phyloP scores from a whole-genome alignment of 441 rosid species.

The Euphorbia schlechtendalii region DNA sequence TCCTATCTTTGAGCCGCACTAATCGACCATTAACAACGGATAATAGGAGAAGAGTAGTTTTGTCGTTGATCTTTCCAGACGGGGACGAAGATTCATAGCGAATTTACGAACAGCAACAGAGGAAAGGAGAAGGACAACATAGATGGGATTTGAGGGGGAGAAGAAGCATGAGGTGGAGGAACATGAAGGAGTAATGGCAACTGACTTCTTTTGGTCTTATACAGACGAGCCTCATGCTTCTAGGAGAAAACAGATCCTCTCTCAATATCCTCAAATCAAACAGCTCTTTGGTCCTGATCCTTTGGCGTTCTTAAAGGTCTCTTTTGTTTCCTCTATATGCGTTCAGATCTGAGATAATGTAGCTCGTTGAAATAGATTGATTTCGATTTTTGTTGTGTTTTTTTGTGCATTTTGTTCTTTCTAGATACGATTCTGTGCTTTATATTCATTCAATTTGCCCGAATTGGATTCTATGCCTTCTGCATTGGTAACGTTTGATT shows the following conservation, averaged over 20 bases:
- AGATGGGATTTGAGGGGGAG: conserved; percentile 34
- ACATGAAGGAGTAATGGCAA: conserved; percentile 54
- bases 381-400: not conserved
- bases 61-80: not conserved
- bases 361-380: not conserved
- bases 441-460: not conserved
- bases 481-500: not conserved
- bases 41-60: not conserved
- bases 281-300: too few species aligned
- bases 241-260: too few species aligned
- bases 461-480: not conserved
- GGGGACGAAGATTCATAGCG: not conserved
- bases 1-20: conserved; percentile 5
- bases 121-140: conserved; percentile 1
- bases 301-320: conserved; percentile 73
- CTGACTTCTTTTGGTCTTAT: too few species aligned
- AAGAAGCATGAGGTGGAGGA: conserved; percentile 16
- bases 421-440: not conserved
- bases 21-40: not conserved
- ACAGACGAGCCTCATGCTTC: too few species aligned
- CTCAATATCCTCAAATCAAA: too few species aligned
- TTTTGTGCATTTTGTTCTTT: not conserved
- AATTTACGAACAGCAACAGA: not conserved
- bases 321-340: not conserved
- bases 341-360: conserved; percentile 24